Evolutionary conservation across 176 grass and related monocot species (phyloP), one percentile per base, ranked within the genome.

Genomic region (Raddia guianensis): DNA sequence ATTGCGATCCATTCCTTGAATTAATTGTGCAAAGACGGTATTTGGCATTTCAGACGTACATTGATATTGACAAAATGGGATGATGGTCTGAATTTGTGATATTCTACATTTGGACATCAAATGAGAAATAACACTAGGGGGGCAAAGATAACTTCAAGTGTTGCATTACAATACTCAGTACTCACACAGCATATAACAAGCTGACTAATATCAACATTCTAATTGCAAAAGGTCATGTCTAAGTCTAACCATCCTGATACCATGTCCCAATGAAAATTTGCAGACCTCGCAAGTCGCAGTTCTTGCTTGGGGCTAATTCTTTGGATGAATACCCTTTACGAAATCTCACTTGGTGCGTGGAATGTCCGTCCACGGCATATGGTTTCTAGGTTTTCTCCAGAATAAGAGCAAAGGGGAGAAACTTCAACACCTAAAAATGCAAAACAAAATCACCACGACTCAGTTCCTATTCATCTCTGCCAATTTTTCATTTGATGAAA

Each of bases 281-380:
- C 19, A 74, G 69, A 69, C 68, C 49, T 78, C 75, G 9, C 48
- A 18, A 66, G 60, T 57, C 68, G 12, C 48, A 18, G 53, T 73
- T 57, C 68, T 27, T 78, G 33, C 21, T 45, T 52, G 49, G 12
- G 53, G 54, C 63, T 79, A 62, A 32, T 87, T n/a, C 86, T 88
- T 68, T 20, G 10, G 4, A 83, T 8, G 5, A 12, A 9, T 84
- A 66, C 20, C 71, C 91, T 89, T 75, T 85, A 85, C 85, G 89
- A 75, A 58, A 98, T 94, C 79, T 98, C 90, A 55, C 88, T 83
- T 21, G 90, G 95, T 15, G 95, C 91, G 89, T 94, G 95, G 87
- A 98, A 94, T 53, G 92, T 98, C 76, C 85, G 82, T 63, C 85
- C 90, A 14, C 86, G 84, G 56, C 92, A 98, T 59, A 93, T 89